Percentiles rank a stretch among this genome's conserved stretches.
phyloP scores from a whole-genome alignment of 1,284 basidiomycete genomes.

The Pyrrhoderma lamaoense region DNA sequence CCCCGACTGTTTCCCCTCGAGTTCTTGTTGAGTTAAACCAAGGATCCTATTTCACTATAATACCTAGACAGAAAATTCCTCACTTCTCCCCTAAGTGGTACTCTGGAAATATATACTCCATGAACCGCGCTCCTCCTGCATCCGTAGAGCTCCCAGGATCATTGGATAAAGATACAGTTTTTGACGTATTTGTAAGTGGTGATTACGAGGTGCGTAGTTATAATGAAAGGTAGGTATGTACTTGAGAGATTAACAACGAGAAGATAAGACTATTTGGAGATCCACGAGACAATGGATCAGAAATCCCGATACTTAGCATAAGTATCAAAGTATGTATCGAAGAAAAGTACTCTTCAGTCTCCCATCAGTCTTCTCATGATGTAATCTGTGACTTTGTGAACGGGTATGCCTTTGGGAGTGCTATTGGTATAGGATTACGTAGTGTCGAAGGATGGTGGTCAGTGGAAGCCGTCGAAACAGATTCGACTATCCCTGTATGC shows the following conservation, averaged over 20 bases:
- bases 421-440: conserved; percentile 54
- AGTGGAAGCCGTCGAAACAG: conserved; percentile 24
- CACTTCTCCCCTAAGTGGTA: conserved; percentile 51
- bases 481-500: no score
- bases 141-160: conserved; percentile 40
- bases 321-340: conserved; percentile 35
- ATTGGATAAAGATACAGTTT: conserved; percentile 38
- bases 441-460: conserved; percentile 49
- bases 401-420: conserved; percentile 60
- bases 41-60: conserved; percentile 61
- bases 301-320: conserved; percentile 40
- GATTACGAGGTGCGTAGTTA: conserved; percentile 57
- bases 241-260: background rate
- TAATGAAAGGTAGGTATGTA: conserved; percentile 7
- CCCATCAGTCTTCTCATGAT: conserved; percentile 43
- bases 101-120: conserved; percentile 65
- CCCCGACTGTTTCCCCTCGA: conserved; percentile 22
- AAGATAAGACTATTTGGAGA: conserved; percentile 78
- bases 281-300: conserved; percentile 36
- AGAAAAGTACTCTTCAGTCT: conserved; percentile 22
- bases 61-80: conserved; percentile 31
- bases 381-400: conserved; percentile 57
- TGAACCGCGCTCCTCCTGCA: conserved; percentile 44
- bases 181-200: conserved; percentile 51
- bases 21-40: conserved; percentile 43